phyloP scores from a whole-genome alignment of 495 filamentous ascomycete species.

The Pseudomonodictys pantanalensis region DNA sequence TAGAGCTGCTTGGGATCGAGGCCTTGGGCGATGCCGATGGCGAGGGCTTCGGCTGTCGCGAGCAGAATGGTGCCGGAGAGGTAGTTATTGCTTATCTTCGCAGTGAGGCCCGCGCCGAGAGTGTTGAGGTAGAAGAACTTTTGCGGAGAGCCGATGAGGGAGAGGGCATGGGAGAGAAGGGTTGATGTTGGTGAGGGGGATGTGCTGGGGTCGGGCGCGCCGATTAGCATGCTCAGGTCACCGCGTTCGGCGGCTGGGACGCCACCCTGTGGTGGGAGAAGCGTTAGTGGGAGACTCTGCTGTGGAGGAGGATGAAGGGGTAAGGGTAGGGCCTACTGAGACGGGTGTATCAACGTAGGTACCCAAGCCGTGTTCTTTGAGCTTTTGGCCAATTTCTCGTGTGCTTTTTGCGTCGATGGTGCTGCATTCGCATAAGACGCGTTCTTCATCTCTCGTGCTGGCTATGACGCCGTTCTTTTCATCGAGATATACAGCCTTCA shows the following conservation, averaged over 20 bases:
- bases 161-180: constrained; percentile 17
- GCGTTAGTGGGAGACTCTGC: neutral
- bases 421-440: constrained; percentile 30
- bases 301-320: neutral
- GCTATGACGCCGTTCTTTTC: constrained; percentile 26
- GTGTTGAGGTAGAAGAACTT: constrained; percentile 41
- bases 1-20: constrained; percentile 43
- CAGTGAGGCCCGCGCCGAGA: constrained; percentile 42
- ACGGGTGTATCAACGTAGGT: constrained; percentile 31
- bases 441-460: constrained; percentile 1
- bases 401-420: constrained; percentile 31
- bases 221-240: constrained; percentile 28
- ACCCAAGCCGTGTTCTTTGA: constrained; percentile 14
- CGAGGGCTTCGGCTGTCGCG: constrained; percentile 43
- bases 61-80: constrained; percentile 44
- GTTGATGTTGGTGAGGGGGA: neutral
- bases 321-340: constrained; percentile 15
- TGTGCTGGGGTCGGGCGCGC: constrained; percentile 8
- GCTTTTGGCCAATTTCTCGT: constrained; percentile 22
- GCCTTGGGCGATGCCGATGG: constrained; percentile 43
- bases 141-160: constrained; percentile 34
- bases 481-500: constrained; percentile 26
- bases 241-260: constrained; percentile 27
- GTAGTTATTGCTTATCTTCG: constrained; percentile 49
- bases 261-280: constrained; percentile 18